These are phyloP conservation scores for Orbilia ellipsospora DNA, from an alignment of 2,329 filamentous ascomycete genomes.

Conservation along the genomic window DNA sequence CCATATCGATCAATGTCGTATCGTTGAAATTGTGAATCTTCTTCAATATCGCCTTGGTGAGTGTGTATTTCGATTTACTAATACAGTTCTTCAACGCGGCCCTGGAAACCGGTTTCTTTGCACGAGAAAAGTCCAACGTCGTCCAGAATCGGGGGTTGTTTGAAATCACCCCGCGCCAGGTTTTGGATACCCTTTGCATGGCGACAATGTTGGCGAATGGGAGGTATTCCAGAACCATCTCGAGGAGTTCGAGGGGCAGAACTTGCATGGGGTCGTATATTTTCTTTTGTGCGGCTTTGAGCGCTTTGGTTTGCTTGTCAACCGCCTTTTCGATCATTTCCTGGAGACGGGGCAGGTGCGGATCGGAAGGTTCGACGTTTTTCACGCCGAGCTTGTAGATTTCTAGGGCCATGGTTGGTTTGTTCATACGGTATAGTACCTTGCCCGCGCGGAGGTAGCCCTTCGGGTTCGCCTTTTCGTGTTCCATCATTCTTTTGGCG, in stretches of 20 bases:
- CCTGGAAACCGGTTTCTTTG: constrained; percentile 61
- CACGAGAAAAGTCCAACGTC: constrained; percentile 65
- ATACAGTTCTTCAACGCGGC: constrained; percentile 56
- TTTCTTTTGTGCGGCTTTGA: constrained; percentile 62
- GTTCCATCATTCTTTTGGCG: constrained; percentile 57
- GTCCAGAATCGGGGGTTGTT: constrained; percentile 64
- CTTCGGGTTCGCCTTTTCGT: constrained; percentile 53
- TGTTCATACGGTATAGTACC: constrained; percentile 63
- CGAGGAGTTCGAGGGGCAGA: constrained; percentile 66
- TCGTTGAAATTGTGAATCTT: constrained; percentile 35
- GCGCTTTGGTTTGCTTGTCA: constrained; percentile 64
- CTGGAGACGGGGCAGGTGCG: constrained; percentile 60
- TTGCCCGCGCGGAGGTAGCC: constrained; percentile 66
- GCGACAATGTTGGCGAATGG: constrained; percentile 62
- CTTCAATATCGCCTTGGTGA: constrained; percentile 50
- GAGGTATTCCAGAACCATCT: constrained; percentile 65
- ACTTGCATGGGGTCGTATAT: constrained; percentile 64
- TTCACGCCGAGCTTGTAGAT: constrained; percentile 71
- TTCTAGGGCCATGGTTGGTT: constrained; percentile 67
- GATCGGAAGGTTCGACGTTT: constrained; percentile 64
- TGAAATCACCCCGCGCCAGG: constrained; percentile 65
- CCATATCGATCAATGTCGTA: constrained; percentile 51
- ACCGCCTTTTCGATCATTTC: constrained; percentile 63
- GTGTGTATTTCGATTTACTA: constrained; percentile 47
- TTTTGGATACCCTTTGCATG: constrained; percentile 65